These are phyloP conservation scores for Botrytis elliptica DNA, from an alignment of 2,329 filamentous ascomycete genomes.

Conservation along the genomic window DNA sequence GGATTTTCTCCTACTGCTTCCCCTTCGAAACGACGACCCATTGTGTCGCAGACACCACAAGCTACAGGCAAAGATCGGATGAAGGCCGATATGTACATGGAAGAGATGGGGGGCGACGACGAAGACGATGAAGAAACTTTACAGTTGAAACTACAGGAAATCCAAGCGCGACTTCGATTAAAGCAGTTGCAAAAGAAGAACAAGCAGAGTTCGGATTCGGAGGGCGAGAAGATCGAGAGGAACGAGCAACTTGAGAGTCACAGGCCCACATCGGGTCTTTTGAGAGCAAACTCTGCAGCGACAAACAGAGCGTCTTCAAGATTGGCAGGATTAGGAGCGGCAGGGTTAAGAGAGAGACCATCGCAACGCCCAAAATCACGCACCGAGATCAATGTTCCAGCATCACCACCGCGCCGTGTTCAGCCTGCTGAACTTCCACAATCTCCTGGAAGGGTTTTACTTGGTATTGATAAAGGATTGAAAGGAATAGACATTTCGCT, in stretches of 20 bases:
- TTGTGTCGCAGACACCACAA: constrained; percentile 25
- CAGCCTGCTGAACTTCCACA: constrained; percentile 54
- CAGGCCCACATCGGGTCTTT: constrained; percentile 23
- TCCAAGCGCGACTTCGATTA: constrained; percentile 81
- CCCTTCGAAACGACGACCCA: constrained; percentile 52
- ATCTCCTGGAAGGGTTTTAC: constrained; percentile 74
- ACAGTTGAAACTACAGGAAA: constrained; percentile 80
- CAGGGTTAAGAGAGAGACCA: constrained; percentile 25
- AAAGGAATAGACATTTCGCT: constrained; percentile 80
- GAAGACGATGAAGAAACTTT: constrained; percentile 83
- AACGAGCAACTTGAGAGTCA: constrained; percentile 17
- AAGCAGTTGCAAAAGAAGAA: constrained; percentile 77
- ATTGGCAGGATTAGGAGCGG: constrained; percentile 25
- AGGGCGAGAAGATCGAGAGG: constrained; percentile 29
- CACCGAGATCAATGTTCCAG: constrained; percentile 67
- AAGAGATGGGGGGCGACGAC: constrained; percentile 52
- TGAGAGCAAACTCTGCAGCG: constrained; percentile 33
- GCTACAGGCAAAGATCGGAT: constrained; percentile 27
- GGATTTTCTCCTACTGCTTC: constrained; percentile 68
- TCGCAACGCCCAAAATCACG: constrained; percentile 38
- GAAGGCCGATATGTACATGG: constrained; percentile 39
- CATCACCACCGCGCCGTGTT: constrained; percentile 65
- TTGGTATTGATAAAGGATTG: constrained; percentile 89
- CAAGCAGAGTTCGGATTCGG: constrained; percentile 37
- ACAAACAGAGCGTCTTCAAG: constrained; percentile 34